Evolutionary conservation across 1,284 basidiomycete genomes (phyloP), one percentile per base, ranked within the genome.

Genomic region (Austroboletus novae-zelandiae): DNA sequence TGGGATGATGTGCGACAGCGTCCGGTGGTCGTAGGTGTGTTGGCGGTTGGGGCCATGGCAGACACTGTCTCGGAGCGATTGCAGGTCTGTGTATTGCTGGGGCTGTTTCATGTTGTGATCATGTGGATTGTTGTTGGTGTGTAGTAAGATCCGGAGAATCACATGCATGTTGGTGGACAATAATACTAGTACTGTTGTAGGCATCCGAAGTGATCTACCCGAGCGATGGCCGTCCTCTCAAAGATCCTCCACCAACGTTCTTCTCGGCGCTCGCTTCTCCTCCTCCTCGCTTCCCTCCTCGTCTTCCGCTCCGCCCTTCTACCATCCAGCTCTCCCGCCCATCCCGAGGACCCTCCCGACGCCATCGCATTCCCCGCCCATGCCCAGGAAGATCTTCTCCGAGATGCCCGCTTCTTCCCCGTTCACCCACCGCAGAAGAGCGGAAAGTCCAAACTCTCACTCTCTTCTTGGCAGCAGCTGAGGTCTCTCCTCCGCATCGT

Each of bases 401-500:
- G 70, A 1, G 77, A 86, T 57, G 76, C 72, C 7, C 68, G 64
- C 5, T 69, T 74, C 58, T 89, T 89, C 57, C 83, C 83, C 1
- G 75, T 73, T 8, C 65, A 83, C 6, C 69, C 78, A 1, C 60
- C 69, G 0, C 67, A 72, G 9, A 64, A 32, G 43, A 46, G 48
- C 4, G 70, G 78, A 48, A 86, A 84, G 46, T 37, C 52, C 1
- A 52, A 58, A 59, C 85, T 96, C 52, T 90, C 95, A 67, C 77
- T 80, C 48, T 75, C 84, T 1, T 96, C 94, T 70, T 74, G 94
- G 57, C 75, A 81, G 17, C 94, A 95, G 66, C 81, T 96, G 5
- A 69, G 78, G 10, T 82, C 91, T 2, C 83, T 96, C 47, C 65
- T 95, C 0, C 80, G 83, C 15, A 82, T 96, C 54, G 84, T 87